Evolutionary conservation across 2,329 filamentous ascomycete species (phyloP), one percentile per base, ranked within the genome.

Genomic region (Fusarium fujikuroi): DNA sequence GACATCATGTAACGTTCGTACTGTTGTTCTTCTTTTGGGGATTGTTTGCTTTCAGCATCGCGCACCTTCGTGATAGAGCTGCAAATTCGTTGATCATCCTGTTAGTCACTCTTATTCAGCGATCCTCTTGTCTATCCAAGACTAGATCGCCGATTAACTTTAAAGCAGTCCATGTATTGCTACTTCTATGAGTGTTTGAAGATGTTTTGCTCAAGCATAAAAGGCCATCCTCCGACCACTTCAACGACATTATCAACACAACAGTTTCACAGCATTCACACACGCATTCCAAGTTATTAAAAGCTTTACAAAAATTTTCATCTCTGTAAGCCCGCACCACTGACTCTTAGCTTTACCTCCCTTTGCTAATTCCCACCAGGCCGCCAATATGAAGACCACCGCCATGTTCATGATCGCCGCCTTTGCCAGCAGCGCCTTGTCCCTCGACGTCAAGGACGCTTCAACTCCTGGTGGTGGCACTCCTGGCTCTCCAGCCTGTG

Each of bases 171-270:
- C 3, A 7, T 5, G 2, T 19, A 3, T 19, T 7, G 25, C 12
- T 1, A 19, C 7, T n/a, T 32, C 0, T 3, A 32, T 14, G 6
- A 0, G 3, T 28, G 11, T 14, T 39, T 14, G 3, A 10, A 0
- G 1, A 9, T 16, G 5, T 0, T 2, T 2, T 12, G 1, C 30
- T 9, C 21, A 19, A n/a, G 25, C 32, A 56, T 56, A 56, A 42
- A 32, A 11, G 5, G 8, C 9, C 3, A 32, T 4, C 15, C 3
- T 1, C 11, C 2, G n/a, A 4, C 15, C 10, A 9, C 19, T 14
- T 23, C 25, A 30, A 56, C 25, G 25, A 25, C 25, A 25, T 25
- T 25, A 25, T 25, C 25, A 25, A 25, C 25, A 25, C 25, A 25
- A 25, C 25, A 25, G 25, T 25, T 25, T 25, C 25, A 25, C 25